Base-by-base conservation (phyloP, 768 basidiomycete species). In the Leccinum boreale region DNA sequence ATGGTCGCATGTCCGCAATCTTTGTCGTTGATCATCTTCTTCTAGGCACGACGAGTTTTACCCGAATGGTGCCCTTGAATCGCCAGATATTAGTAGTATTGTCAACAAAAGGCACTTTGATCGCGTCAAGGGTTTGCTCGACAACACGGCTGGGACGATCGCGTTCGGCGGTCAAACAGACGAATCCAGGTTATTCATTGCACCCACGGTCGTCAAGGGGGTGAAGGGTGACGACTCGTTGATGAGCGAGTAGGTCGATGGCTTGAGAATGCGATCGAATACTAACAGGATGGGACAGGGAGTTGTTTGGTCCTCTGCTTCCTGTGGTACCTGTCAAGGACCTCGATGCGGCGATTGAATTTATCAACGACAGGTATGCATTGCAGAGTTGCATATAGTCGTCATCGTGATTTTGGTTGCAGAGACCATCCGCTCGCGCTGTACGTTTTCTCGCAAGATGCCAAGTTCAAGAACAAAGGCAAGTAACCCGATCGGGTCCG, bases 251-350 rank as follows among this genome's bases (percentile, higher is more conserved):
- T 89, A 64, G 52, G 86, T 77, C 3, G n/a, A 48, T 50, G 5
- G 14, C 56, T 39, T 6, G 11, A 14, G 31, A 15, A 52, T 49
- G 17, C 9, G 33, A 52, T n/a, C 23, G 2, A 45, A 44, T 9
- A n/a, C 31, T 61, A 7, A 62, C 21, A 12, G 6, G 6, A 44
- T 19, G 47, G 0, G 6, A 4, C 61, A 92, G 90, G 58, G 93
- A 94, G 65, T 79, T 94, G 36, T 94, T 95, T 62, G 93, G 91
- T 0, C 93, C 93, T 8, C 62, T 95, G 10, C 74, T 95, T 26
- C 87, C 90, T 5, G 78, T 95, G 31, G 74, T 94, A 1, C 81
- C 87, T 0, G 85, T 94, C 24, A 81, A 86, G 17, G 69, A 80
- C 54, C 55, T 90, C 8, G 89, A 92, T 33, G 86, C 83, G 33